These are phyloP conservation scores for Gorgonomyces haynaldii DNA, from an alignment of 192 early-diverging fungal species.

Conservation along the genomic window DNA sequence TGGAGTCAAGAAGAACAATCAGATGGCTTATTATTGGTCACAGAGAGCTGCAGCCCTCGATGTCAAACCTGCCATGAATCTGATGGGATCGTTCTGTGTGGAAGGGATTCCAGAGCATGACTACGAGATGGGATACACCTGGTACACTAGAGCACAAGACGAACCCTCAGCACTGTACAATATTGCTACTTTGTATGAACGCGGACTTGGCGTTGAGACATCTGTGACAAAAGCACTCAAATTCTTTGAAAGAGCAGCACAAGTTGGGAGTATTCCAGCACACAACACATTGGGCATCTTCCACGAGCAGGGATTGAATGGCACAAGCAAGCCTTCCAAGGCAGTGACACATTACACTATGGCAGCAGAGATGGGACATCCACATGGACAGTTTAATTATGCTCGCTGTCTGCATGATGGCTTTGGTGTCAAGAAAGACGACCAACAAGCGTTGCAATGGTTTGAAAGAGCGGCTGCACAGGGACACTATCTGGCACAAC, in stretches of 20 bases:
- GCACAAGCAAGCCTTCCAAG: constrained; percentile 9
- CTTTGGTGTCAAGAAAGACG: constrained; percentile 28
- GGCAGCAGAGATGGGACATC: constrained; percentile 35
- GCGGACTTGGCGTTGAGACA: constrained; percentile 33
- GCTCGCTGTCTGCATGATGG: constrained; percentile 44
- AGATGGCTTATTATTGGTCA: constrained; percentile 28
- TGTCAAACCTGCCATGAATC: constrained; percentile 35
- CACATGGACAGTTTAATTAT: constrained; percentile 41
- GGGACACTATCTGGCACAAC: constrained; percentile 25
- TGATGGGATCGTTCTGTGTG: constrained; percentile 62
- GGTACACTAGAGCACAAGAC: constrained; percentile 41
- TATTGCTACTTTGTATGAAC: constrained; percentile 43
- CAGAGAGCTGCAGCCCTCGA: constrained; percentile 33
- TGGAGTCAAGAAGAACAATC: constrained; percentile 19
- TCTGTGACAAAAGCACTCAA: constrained; percentile 22
- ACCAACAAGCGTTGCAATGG: constrained; percentile 28
- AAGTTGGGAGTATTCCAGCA: constrained; percentile 29
- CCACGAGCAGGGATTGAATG: constrained; percentile 34
- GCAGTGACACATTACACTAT: constrained; percentile 29
- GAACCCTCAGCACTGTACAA: constrained; percentile 44
- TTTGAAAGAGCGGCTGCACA: constrained; percentile 33
- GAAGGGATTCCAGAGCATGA: constrained; percentile 55
- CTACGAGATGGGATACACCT: constrained; percentile 45
- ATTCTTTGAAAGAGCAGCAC: constrained; percentile 37
- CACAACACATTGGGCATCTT: constrained; percentile 40